Conservation (phyloP, 805 yeast genomes). For the Tetrapisispora phaffii region DNA sequence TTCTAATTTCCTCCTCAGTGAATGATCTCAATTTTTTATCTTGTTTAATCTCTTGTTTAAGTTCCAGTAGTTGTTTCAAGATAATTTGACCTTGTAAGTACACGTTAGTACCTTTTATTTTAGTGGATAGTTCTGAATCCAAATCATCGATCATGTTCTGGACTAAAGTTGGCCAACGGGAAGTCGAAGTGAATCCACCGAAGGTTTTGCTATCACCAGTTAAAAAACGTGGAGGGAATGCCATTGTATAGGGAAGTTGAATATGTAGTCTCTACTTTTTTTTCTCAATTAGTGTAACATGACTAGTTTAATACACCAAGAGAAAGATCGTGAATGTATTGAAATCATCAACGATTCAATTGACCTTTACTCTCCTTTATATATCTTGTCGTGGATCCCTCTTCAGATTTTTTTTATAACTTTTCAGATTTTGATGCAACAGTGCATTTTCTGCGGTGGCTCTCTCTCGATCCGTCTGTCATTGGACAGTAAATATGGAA, state of each 20-base stretch:
- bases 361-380: too few species aligned
- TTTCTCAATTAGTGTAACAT: too few species aligned
- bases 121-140: conserved; percentile 25
- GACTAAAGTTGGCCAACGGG: conserved; percentile 83
- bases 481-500: too few species aligned
- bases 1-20: conserved; percentile 29
- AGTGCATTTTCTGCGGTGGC: too few species aligned
- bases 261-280: too few species aligned
- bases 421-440: too few species aligned
- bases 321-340: too few species aligned
- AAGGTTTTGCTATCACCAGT: conserved; percentile 69
- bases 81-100: conserved; percentile 41
- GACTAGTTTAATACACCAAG: too few species aligned
- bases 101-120: conserved; percentile 19
- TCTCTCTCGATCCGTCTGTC: too few species aligned
- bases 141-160: conserved; percentile 60
- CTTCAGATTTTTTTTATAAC: too few species aligned
- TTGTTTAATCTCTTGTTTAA: conserved; percentile 37
- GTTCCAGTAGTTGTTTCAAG: conserved; percentile 30
- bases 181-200: conserved; percentile 67
- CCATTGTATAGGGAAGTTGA: background rate
- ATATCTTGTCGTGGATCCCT: too few species aligned
- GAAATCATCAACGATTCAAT: too few species aligned
- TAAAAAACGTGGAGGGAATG: conserved; percentile 32
- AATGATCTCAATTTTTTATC: conserved; percentile 39